A percentile compares a stretch with the other conserved stretches of the same genome.
These are phyloP conservation scores for Meyerozyma guilliermondii DNA, from an alignment of 1,139 yeast species.

Conservation along the genomic window DNA sequence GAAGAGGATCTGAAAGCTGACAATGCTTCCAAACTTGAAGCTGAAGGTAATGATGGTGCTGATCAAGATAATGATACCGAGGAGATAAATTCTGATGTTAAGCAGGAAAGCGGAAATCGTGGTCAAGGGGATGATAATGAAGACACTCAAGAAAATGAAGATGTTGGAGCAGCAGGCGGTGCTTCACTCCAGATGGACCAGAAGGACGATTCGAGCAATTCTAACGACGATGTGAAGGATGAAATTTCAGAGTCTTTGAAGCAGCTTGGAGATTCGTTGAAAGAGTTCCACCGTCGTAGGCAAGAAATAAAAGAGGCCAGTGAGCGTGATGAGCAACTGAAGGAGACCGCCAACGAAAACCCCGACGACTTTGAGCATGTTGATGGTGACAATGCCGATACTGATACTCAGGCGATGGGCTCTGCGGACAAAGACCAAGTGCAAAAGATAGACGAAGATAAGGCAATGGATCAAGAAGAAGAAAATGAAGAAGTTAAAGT, in stretches of 20 bases:
- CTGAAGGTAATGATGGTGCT: slow-evolving; percentile 42
- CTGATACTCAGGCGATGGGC: slow-evolving; percentile 88
- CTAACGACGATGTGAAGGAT: slow-evolving; percentile 59
- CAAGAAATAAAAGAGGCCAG: slow-evolving; percentile 74
- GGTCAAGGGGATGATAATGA: slow-evolving; percentile 77
- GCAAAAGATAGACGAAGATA: slow-evolving; percentile 73
- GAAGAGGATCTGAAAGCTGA: slow-evolving; percentile 25
- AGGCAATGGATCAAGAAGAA: slow-evolving; percentile 75
- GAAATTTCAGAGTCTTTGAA: slow-evolving; percentile 77
- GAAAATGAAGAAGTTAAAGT: slow-evolving; percentile 19
- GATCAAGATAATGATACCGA: slow-evolving; percentile 51
- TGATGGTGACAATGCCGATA: slow-evolving; percentile 72
- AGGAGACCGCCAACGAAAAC: slow-evolving; percentile 50
- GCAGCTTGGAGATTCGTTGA: slow-evolving; percentile 84
- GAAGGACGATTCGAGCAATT: slow-evolving; percentile 21
- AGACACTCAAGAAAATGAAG: slow-evolving; percentile 61
- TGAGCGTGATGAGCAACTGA: slow-evolving; percentile 38
- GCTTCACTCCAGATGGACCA: slow-evolving; percentile 47
- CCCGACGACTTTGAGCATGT: slow-evolving; percentile 92
- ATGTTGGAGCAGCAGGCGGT: slow-evolving; percentile 66
- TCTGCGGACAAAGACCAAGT: slow-evolving; percentile 79
- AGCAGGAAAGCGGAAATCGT: slow-evolving; percentile 65
- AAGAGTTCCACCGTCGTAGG: slow-evolving; percentile 87
- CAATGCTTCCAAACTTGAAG: slow-evolving; percentile 41
- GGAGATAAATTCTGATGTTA: slow-evolving; percentile 47